These are phyloP conservation scores for Retiboletus fuscus DNA, from an alignment of 1,284 basidiomycete species.

Conservation along the genomic window DNA sequence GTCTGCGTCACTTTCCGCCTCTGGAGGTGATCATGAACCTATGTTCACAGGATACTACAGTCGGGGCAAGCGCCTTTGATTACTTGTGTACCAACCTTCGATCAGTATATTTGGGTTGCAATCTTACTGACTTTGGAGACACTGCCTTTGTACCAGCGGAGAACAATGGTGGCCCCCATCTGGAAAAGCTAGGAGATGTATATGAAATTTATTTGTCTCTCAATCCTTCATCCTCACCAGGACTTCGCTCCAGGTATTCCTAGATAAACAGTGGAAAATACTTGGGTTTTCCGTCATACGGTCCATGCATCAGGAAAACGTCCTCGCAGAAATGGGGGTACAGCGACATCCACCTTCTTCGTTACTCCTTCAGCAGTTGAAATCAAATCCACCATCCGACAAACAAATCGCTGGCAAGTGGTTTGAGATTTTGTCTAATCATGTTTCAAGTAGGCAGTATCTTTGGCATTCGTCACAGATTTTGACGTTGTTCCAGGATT, in stretches of 20 bases:
- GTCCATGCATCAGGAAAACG: slow-evolving; percentile 62
- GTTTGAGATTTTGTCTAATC: slow-evolving; percentile 58
- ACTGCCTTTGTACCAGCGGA: slow-evolving; percentile 84
- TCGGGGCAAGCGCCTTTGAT: slow-evolving; percentile 68
- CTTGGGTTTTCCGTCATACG: slow-evolving; percentile 80
- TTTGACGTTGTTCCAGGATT: slow-evolving; percentile 8
- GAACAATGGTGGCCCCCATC: slow-evolving; percentile 55
- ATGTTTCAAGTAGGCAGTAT: background rate
- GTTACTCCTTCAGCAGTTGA: slow-evolving; percentile 70
- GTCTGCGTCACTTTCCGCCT: slow-evolving; percentile 78
- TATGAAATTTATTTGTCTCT: background rate
- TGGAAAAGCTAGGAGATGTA: slow-evolving; percentile 78
- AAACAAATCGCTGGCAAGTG: slow-evolving; percentile 67
- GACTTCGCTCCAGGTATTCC: slow-evolving; percentile 69
- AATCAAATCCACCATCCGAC: slow-evolving; percentile 69
- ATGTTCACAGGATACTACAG: slow-evolving; percentile 61
- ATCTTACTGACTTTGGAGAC: slow-evolving; percentile 61
- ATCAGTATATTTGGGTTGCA: slow-evolving; percentile 71
- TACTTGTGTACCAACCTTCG: slow-evolving; percentile 80
- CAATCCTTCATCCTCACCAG: background rate
- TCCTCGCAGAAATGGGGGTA: slow-evolving; percentile 73
- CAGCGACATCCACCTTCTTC: slow-evolving; percentile 76
- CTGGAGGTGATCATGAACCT: slow-evolving; percentile 73
- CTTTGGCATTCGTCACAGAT: background rate
- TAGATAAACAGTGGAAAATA: slow-evolving; percentile 72